Evolutionary conservation across 345 rosid genomes (phyloP), one percentile per base, ranked within the genome.

Genomic region (Brassica incana): DNA sequence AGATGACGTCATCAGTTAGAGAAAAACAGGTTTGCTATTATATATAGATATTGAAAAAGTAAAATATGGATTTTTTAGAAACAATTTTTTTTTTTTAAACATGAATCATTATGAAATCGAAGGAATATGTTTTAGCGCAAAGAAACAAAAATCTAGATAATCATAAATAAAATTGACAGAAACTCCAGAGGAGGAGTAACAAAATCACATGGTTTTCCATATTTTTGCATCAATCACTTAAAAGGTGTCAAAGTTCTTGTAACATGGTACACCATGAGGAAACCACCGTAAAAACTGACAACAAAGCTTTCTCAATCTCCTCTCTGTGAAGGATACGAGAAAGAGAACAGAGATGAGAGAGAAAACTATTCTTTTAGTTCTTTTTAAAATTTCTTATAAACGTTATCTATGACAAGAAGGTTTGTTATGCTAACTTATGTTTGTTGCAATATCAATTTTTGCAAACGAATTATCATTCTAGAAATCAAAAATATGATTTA

Each of bases 121-220:
- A 27, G 4, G 30, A 27, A 3, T 2, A 54, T 16, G 9, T 18
- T 18, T 56, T 56, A 56, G 3, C 12, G 27, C 27, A 56, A 56
- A 7, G 23, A 27, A 56, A 56, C 23, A 56, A 16, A 15, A 56
- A 56, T 16, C 11, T 56, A 7, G 61, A 56, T 27, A 7, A 56
- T 56, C 61, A 56, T 7, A 6, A 16, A 56, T 54, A 67, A 1
- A 67, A 59, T 68, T 74, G 65, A 74, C 35, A 79, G 66, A 61
- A 79, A 61, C 56, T 68, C 48, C 64, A 65, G 78, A 61, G 70
- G 78, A 61, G 8, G 23, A 63, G 56, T 76, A 50, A 52, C 83
- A 64, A 15, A 69, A 61, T 74, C 83, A 69, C 78, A 74, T 74
- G 78, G 83, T 27, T 74, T 52, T 74, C 83, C 78, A 74, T 48